Evolutionary conservation across 2,329 filamentous ascomycete genomes (phyloP), one percentile per base, ranked within the genome.

Genomic region (Phyllosticta citribraziliensis): DNA sequence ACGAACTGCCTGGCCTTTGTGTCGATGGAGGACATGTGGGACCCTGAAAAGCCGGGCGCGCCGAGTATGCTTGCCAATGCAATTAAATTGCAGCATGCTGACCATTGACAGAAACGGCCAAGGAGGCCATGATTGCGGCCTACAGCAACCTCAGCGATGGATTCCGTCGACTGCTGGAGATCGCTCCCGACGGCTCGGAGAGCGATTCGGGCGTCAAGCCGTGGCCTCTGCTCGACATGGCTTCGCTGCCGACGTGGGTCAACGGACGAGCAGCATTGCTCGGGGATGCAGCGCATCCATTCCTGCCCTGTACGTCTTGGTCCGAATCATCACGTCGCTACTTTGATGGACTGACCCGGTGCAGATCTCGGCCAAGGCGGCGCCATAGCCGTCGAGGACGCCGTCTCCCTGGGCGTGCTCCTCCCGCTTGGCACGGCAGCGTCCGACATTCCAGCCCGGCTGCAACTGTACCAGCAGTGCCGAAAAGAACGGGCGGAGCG

Each of bases 221-320:
- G 2, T 74, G 72, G 72, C 70, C 72, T 55, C 55, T 73, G 55
- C 56, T 73, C 50, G 60, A 89, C 64, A 86, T 87, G 82, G 78
- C 82, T 3, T 72, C 77, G 1, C 70, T 88, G 17, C 77, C 80
- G 0, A 76, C 72, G 0, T 89, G 84, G 81, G 74, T 76, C 0
- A 78, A 80, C 2, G 80, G 72, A 0, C 78, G 75, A 5, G 68
- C 88, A 19, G 84, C 79, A 0, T 70, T 88, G 0, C 70, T 89
- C 0, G 86, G 87, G 0, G 86, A 89, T 67, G 84, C 86, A 0
- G 86, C 84, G 0, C 86, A 89, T 68, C 85, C 86, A 0, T 88
- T 88, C 66, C 73, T 85, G 0, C 86, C 85, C 14, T 80, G 78
- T 80, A 69, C 70, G 76, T 70, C 11, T 2, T 6, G 6, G 8